Percentiles rank a stretch among this genome's conserved stretches.
These are phyloP conservation scores for Saccharomyces hybrid DNA, from an alignment of 1,139 yeast genomes.

Conservation along the genomic window DNA sequence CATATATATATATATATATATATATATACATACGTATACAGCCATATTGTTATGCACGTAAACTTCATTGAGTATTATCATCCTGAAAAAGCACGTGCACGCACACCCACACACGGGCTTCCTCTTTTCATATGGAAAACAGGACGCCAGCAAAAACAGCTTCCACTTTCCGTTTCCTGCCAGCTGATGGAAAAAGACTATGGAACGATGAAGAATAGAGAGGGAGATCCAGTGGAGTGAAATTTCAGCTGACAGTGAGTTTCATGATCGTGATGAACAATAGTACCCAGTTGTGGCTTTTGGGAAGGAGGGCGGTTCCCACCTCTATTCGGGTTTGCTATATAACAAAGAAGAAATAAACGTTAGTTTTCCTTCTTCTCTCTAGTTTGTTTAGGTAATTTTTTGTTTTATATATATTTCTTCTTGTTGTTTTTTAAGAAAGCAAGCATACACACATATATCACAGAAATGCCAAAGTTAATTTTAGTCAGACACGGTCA, in stretches of 20 bases:
- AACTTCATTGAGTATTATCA: neutral
- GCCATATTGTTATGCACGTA: neutral
- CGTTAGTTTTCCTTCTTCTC: neutral
- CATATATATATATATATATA: neutral
- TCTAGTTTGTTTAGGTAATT: neutral
- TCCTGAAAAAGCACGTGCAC: neutral
- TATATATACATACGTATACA: neutral
- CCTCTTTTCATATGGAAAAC: neutral
- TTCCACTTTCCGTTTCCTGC: neutral
- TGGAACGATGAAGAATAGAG: neutral
- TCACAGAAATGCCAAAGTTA: slow-evolving; percentile 50
- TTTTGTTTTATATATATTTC: neutral
- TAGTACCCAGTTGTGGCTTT: neutral
- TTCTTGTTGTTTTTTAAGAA: neutral
- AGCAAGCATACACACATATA: slow-evolving; percentile 10
- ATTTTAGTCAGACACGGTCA: slow-evolving; percentile 95
- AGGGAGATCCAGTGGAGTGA: neutral
- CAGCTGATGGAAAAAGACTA: neutral
- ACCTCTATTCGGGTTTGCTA: neutral
- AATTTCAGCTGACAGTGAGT: neutral
- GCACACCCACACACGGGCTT: neutral
- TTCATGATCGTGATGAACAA: slow-evolving; percentile 1
- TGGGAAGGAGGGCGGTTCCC: neutral
- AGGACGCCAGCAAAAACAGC: neutral
- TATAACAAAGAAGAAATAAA: neutral